Percentiles rank a stretch among this genome's conserved stretches.
Evolutionary conservation across 768 basidiomycete genomes (phyloP).

Genomic region (Xerocomellus amylosporus): DNA sequence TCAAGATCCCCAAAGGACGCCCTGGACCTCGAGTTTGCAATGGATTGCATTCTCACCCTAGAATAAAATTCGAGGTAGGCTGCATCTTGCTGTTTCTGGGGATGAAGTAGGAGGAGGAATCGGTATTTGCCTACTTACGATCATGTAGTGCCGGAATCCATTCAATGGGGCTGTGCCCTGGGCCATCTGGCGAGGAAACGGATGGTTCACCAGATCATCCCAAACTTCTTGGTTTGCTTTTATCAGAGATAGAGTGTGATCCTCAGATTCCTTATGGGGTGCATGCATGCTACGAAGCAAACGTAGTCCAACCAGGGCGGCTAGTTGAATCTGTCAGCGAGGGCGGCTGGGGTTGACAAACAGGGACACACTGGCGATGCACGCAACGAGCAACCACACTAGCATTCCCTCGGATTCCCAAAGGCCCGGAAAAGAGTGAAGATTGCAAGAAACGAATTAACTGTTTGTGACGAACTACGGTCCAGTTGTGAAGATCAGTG

Average conservation of each 20-base stretch:
- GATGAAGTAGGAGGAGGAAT: no score
- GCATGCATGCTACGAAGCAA: no score
- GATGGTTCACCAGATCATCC: background rate
- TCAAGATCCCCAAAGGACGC: background rate
- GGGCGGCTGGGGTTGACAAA: no score
- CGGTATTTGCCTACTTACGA: background rate
- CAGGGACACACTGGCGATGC: no score
- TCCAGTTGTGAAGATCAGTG: no score
- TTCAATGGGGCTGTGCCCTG: background rate
- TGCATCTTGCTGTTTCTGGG: background rate
- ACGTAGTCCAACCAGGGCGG: no score
- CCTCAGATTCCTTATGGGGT: background rate
- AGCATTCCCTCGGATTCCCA: no score
- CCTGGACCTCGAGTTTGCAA: background rate
- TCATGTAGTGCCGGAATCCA: background rate
- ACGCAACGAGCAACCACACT: no score
- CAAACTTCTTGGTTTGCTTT: background rate
- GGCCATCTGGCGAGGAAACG: background rate
- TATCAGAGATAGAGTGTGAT: background rate
- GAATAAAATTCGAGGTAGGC: background rate
- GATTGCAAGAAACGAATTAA: no score
- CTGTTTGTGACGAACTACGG: no score
- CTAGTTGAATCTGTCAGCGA: no score
- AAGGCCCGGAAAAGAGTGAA: no score
- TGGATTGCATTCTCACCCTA: background rate